A percentile compares a stretch with the other conserved stretches of the same genome.
Evolutionary conservation across 2,329 filamentous ascomycete species (phyloP).

Genomic region (Aspergillus felis): DNA sequence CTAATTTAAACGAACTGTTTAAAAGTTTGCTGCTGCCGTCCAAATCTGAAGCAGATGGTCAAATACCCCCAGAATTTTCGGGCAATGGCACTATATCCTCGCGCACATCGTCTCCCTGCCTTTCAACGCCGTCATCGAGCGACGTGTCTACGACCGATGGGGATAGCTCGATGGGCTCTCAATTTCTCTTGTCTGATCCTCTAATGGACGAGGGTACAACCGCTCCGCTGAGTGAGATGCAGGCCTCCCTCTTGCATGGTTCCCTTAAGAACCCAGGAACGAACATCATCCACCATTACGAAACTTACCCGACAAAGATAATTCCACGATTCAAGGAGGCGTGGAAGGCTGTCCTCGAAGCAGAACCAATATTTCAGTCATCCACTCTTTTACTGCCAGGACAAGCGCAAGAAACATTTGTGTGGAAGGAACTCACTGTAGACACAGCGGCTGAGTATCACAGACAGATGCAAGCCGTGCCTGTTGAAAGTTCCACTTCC

Average conservation of each 20-base stretch:
- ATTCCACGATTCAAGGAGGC: neutral
- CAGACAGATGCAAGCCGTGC: neutral
- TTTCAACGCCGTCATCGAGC: no score
- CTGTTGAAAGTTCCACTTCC: no score
- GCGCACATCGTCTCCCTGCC: no score
- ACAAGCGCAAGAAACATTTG: neutral
- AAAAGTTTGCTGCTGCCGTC: no score
- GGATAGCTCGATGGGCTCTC: neutral
- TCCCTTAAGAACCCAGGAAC: neutral
- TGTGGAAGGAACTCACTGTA: neutral
- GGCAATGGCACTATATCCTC: no score
- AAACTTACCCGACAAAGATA: neutral
- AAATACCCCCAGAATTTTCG: no score
- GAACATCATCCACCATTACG: neutral
- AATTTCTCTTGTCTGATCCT: no score
- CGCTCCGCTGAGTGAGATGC: neutral
- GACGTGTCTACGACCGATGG: no score
- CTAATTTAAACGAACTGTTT: neutral
- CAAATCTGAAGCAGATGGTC: no score
- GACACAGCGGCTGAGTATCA: neutral
- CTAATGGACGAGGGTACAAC: neutral
- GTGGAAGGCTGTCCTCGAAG: neutral
- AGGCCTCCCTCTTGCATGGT: neutral
- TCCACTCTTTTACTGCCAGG: no score
- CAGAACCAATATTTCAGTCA: neutral